phyloP scores from a whole-genome alignment of 305 asterid genomes.

The Fraxinus ornus region DNA sequence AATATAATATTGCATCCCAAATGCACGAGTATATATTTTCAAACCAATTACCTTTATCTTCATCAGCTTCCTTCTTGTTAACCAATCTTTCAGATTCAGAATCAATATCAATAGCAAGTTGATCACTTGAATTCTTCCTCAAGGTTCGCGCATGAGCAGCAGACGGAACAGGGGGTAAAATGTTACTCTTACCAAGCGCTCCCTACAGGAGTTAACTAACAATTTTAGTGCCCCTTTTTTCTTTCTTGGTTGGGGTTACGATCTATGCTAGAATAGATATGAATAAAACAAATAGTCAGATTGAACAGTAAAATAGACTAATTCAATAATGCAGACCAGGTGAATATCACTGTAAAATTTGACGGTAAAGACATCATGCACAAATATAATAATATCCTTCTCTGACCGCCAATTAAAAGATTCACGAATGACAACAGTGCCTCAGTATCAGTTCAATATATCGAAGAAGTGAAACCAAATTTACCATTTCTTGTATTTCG shows the following conservation, averaged over 20 bases:
- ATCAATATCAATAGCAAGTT: constrained; percentile 80
- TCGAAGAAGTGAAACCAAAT: constrained; percentile 21
- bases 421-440: background rate
- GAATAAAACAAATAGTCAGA: background rate
- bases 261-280: background rate
- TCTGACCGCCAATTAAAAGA: background rate
- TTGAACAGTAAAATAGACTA: background rate
- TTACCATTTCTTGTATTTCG: constrained; percentile 88
- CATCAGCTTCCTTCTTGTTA: constrained; percentile 56
- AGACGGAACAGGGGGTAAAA: constrained; percentile 50
- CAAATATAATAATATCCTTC: background rate
- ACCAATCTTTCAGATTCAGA: constrained; percentile 76
- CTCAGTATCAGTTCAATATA: constrained; percentile 14
- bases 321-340: background rate
- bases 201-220: constrained; percentile 54
- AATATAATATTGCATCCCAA: background rate
- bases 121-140: constrained; percentile 90
- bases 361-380: background rate
- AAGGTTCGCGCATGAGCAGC: constrained; percentile 84
- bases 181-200: constrained; percentile 48
- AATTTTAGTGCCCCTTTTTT: constrained; percentile 18
- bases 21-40: constrained; percentile 2
- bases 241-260: background rate
- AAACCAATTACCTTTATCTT: constrained; percentile 71
- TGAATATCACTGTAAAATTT: background rate